Base-by-base conservation (phyloP, 805 yeast species). In the Priceomyces medius region DNA sequence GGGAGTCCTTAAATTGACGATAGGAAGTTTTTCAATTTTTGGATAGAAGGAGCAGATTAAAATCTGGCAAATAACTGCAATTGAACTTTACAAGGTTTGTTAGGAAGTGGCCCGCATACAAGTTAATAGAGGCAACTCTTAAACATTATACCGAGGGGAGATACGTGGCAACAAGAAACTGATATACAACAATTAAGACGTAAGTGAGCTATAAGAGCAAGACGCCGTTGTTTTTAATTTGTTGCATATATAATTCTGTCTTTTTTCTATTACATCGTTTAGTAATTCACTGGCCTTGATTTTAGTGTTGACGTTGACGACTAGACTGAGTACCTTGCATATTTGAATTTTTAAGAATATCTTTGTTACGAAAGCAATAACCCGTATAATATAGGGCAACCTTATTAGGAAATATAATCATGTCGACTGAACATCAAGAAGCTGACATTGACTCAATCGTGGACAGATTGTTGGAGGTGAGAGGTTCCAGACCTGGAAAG, bases 401-500 rank as follows among this genome's bases (percentile, higher is more conserved):
- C 3, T 32, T 10, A 32, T 23, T 8, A 20, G 19, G 23, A 13
- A 32, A 32, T n/a, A 4, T 18, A 12, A 35, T 37, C 14, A 49
- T 47, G 48, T 54, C 42, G 27, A 53, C 68, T 35, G 71, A 68
- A 27, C 63, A 61, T 42, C 73, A 68, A 63, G 95, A 91, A 68
- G 95, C 95, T 40, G 98, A 93, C 64, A 85, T 91, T 59, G 99
- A 91, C 68, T 88, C 96, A 60, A 90, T 91, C 59, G 93, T 91
- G 65, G 98, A 91, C 73, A 83, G 98, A 76, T 79, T 91, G 59
- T 76, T 91, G 55, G 98, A 93, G 68, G 99, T 93, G 40, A 83
- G 99, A 68, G 99, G 98, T 49, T 88, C 97, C 47, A 83, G 97
- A 66, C 99, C 99, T 14, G 99, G 99, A 29, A 90, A 88, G 65